Conservation (phyloP, 441 rosid species). For the Bruguiera hainesii region DNA sequence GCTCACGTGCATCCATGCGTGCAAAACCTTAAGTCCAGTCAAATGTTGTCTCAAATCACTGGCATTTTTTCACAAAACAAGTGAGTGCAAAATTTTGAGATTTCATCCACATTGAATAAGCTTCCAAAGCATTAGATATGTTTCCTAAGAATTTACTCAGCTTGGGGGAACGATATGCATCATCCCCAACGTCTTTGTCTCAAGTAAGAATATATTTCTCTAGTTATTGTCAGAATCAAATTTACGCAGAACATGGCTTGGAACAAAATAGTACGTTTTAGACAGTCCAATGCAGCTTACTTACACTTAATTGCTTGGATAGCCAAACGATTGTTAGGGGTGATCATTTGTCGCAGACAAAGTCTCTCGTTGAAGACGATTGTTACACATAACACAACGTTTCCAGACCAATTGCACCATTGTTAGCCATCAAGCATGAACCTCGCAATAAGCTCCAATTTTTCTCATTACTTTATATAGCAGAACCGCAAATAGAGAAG, state of each 20-base stretch:
- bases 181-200: slow-evolving; percentile 7
- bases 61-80: not conserved
- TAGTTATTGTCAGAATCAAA: slow-evolving; percentile 6
- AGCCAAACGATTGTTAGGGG: slow-evolving; percentile 4
- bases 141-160: not conserved
- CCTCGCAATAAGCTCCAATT: too few species aligned
- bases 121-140: not conserved
- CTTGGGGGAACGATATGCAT: not conserved
- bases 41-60: not conserved
- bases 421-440: too few species aligned
- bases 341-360: too few species aligned
- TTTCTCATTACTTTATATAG: too few species aligned
- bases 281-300: not conserved
- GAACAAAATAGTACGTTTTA: not conserved
- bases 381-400: too few species aligned
- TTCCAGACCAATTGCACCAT: too few species aligned
- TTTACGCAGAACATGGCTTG: slow-evolving; percentile 7
- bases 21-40: not conserved
- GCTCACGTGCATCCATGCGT: slow-evolving; percentile 15
- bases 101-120: not conserved
- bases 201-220: not conserved
- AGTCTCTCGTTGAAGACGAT: too few species aligned
- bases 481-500: too few species aligned
- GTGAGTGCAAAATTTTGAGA: not conserved
- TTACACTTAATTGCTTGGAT: not conserved